phyloP scores from a whole-genome alignment of 228 moss, liverwort and hornwort genomes.

The Sphagnum magellanicum region DNA sequence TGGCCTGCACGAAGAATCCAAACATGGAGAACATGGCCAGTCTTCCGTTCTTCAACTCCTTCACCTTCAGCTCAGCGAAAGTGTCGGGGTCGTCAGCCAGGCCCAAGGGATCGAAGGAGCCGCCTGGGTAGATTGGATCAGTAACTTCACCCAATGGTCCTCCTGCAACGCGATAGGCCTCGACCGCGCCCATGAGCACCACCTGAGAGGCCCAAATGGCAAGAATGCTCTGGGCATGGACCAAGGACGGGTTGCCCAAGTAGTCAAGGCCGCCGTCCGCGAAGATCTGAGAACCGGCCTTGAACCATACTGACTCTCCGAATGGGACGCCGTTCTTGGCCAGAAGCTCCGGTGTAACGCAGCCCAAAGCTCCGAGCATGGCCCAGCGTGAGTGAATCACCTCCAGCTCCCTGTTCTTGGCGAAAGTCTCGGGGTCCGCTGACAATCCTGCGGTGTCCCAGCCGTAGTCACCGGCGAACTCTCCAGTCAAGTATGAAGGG shows the following conservation, averaged over 20 bases:
- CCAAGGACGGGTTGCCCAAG: conserved; percentile 7
- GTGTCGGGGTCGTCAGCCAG: conserved; percentile 12
- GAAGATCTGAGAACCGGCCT: conserved; percentile 12
- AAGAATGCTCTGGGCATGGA: conserved; percentile 9
- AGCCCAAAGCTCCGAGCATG: conserved; percentile 10
- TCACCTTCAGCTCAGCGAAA: conserved; percentile 12
- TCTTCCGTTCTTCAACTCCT: conserved; percentile 11
- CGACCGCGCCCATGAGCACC: conserved; percentile 7
- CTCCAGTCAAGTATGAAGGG: conserved; percentile 37
- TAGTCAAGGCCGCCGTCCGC: conserved; percentile 7
- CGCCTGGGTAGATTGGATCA: conserved; percentile 10
- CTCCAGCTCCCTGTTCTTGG: conserved; percentile 11
- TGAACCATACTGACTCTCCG: conserved; percentile 12
- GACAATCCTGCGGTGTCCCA: conserved; percentile 12
- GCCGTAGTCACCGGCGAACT: conserved; percentile 21
- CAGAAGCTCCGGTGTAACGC: conserved; percentile 3
- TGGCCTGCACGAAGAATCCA: conserved; percentile 12
- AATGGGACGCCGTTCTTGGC: conserved; percentile 7
- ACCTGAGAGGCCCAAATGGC: conserved; percentile 9
- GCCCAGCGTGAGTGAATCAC: conserved; percentile 12
- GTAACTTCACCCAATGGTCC: conserved; percentile 7
- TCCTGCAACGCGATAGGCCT: conserved; percentile 8
- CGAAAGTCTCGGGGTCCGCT: conserved; percentile 8
- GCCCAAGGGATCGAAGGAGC: conserved; percentile 11
- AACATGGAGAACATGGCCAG: conserved; percentile 11